These are phyloP conservation scores for Talaromyces sp. DNA, from an alignment of 2,329 filamentous ascomycete species.

Conservation along the genomic window DNA sequence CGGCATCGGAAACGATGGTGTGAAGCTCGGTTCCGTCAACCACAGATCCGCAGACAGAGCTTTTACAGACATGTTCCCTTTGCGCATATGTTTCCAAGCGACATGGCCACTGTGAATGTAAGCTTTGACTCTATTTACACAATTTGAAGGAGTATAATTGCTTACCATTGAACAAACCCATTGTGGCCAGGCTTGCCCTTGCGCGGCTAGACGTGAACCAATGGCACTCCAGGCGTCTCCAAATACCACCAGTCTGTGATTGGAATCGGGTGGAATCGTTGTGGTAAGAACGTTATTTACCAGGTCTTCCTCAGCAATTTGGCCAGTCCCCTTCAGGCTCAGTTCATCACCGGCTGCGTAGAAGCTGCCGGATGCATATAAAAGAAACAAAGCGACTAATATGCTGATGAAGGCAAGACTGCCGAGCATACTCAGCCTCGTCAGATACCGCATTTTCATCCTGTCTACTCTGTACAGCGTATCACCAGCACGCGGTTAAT, in stretches of 20 bases:
- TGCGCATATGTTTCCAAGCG: slow-evolving; percentile 35
- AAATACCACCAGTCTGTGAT: slow-evolving; percentile 36
- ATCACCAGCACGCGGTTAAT: not conserved
- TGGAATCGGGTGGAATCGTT: slow-evolving; percentile 22
- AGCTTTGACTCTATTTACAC: not conserved
- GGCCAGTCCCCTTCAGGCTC: slow-evolving; percentile 1
- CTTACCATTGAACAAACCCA: slow-evolving; percentile 37
- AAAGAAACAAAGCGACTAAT: slow-evolving; percentile 8
- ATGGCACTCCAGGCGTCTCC: slow-evolving; percentile 41
- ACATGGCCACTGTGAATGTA: slow-evolving; percentile 30
- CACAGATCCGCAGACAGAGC: slow-evolving; percentile 29
- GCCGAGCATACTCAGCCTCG: slow-evolving; percentile 10
- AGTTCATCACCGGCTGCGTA: slow-evolving; percentile 23
- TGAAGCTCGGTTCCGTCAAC: slow-evolving; percentile 34
- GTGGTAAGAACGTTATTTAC: slow-evolving; percentile 20
- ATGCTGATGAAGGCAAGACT: slow-evolving; percentile 14
- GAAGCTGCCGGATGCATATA: slow-evolving; percentile 23
- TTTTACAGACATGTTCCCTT: slow-evolving; percentile 27
- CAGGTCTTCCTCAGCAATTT: slow-evolving; percentile 13
- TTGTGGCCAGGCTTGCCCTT: slow-evolving; percentile 34
- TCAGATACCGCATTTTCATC: slow-evolving; percentile 14
- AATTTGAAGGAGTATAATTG: no score
- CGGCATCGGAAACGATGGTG: slow-evolving; percentile 20
- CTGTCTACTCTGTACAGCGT: not conserved
- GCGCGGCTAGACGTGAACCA: slow-evolving; percentile 25